Conservation (phyloP, 139 green algal genomes). For the Ettlia oleoabundans region DNA sequence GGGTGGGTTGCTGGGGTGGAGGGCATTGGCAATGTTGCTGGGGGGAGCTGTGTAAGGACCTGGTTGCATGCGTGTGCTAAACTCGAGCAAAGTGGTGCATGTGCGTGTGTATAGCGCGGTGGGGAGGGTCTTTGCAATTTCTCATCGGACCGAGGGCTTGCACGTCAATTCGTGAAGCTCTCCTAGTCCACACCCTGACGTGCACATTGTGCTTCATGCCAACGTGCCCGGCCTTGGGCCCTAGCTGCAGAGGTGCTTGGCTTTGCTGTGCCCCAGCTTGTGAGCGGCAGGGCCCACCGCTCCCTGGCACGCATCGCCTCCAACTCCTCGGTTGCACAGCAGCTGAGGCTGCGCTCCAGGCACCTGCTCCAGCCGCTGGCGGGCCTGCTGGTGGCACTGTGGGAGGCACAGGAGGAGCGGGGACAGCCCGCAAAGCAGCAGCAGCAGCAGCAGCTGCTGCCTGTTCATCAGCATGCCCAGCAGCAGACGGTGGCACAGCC, state of each 20-base stretch:
- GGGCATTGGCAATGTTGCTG: too few relatives aligned
- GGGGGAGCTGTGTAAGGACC: too few relatives aligned
- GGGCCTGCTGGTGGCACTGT: conserved; percentile 63
- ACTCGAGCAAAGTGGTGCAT: too few relatives aligned
- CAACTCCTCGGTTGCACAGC: background rate
- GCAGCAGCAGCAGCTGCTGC: background rate
- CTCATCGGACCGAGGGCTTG: too few relatives aligned
- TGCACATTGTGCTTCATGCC: too few relatives aligned
- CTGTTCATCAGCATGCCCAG: background rate
- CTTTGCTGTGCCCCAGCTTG: conserved; percentile 82
- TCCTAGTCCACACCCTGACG: too few relatives aligned
- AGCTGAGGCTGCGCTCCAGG: conserved; percentile 11
- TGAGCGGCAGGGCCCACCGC: conserved; percentile 7
- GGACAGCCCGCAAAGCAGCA: background rate
- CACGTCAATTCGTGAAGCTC: too few relatives aligned
- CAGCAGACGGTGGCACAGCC: background rate
- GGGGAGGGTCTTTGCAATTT: too few relatives aligned
- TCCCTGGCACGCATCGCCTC: background rate
- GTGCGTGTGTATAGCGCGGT: too few relatives aligned
- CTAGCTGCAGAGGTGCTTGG: conserved; percentile 63
- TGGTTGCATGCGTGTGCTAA: too few relatives aligned
- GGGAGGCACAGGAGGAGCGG: conserved; percentile 24
- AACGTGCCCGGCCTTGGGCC: too few relatives aligned
- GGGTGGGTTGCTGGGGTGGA: background rate
- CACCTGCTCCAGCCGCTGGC: conserved; percentile 63